Evolutionary conservation across 345 rosid species (phyloP), one percentile per base, ranked within the genome.

Genomic region (Crucihimalaya himalaica): DNA sequence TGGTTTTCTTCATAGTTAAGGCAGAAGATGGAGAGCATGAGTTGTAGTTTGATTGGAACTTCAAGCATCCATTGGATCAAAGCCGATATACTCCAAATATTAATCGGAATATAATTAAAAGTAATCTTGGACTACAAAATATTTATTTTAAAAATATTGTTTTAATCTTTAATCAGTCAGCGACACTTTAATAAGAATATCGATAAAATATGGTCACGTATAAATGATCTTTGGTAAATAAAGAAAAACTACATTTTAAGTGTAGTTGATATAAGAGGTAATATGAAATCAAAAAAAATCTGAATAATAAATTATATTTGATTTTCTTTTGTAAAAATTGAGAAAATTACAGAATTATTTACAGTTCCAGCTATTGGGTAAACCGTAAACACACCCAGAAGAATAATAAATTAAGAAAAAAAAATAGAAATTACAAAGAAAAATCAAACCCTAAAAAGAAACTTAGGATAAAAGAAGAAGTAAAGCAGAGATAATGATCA

Each of bases 1-100:
- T 37, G 69, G 69, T 57, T 70, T 70, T 70, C 77, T 54, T 47
- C 70, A 75, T 67, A 15, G 79, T 75, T 70, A 61, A 61, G 80
- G 73, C 72, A 76, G 56, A 66, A 45, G 72, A 47, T 4, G 50
- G 34, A 73, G 72, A 73, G 19, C 48, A 70, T 55, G 66, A 72
- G 40, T 55, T 60, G 27, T 59, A 21, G 25, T 52, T 57, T 63
- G 23, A 51, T 50, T 60, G 57, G 64, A 63, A 43, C 28, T 63
- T 63, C 39, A 45, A 42, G 77, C 19, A 63, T 63, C 62, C 27
- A 42, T 66, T 56, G 52, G 65, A 67, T 27, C 48, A 57, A 56
- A 19, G 10, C 20, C 21, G n/a, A 42, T 18, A 23, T 39, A 29
- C 53, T 71, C 34, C 25, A 48, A 50, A 60, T 8, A 48, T 3